Percentiles rank a stretch among this genome's conserved stretches.
phyloP scores from a whole-genome alignment of 2,329 filamentous ascomycete genomes.

The Aspergillus sp. region DNA sequence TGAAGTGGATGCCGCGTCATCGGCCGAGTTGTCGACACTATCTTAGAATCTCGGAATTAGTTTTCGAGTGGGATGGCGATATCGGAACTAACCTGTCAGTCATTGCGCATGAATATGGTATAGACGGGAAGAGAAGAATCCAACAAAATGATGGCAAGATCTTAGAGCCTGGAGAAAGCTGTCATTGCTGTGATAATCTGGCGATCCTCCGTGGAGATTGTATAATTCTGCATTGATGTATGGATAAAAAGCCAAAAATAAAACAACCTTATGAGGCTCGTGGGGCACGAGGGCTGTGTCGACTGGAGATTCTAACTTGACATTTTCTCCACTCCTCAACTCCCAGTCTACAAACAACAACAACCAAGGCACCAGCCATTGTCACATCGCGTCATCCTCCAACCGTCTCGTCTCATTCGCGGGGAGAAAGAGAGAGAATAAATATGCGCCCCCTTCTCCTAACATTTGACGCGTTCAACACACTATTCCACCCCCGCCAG shows the following conservation, averaged over 20 bases:
- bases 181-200: not conserved
- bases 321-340: not conserved
- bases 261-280: not conserved
- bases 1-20: not conserved
- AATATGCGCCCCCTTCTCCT: conserved; percentile 36
- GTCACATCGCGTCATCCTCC: not conserved
- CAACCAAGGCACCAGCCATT: not conserved
- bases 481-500: conserved; percentile 43
- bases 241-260: not conserved
- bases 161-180: not conserved
- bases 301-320: too few species aligned
- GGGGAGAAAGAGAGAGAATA: not conserved
- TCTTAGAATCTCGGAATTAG: not conserved
- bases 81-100: not conserved
- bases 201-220: not conserved
- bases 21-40: not conserved
- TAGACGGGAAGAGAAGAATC: not conserved
- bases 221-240: not conserved
- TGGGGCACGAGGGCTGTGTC: too few species aligned
- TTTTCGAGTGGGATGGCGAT: not conserved
- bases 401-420: not conserved
- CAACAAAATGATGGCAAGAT: not conserved
- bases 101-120: not conserved
- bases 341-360: not conserved
- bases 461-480: conserved; percentile 48